Evolutionary conservation across 495 filamentous ascomycete genomes (phyloP), one percentile per base, ranked within the genome.

Genomic region (Astrocystis sublimbata): DNA sequence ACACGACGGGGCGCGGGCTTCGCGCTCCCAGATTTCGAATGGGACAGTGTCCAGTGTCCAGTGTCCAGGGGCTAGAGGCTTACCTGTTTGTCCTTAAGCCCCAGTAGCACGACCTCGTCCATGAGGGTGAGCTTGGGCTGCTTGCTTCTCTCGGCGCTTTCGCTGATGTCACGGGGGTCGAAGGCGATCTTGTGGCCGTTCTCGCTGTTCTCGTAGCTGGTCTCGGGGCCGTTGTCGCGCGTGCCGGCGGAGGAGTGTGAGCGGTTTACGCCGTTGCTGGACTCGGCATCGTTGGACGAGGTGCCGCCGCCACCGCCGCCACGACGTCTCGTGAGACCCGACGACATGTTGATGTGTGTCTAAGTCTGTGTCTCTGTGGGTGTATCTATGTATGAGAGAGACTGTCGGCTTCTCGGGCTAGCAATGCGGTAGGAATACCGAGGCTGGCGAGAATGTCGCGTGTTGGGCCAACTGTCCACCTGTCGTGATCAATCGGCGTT

Each of bases 131-230:
- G 76, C 81, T 98, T 98, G 28, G 94, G 94, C 80, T 98, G 93
- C 79, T 97, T 97, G 81, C 86, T 96, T 73, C 96, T 81, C 82
- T 98, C 94, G 71, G 89, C 89, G 75, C 88, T 97, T 84, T 98
- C 96, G 77, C 90, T 96, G 73, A 98, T 93, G 76, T 98, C 94
- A 74, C 92, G 84, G 50, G 94, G 94, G 76, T 98, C 94, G 75
- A 93, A 98, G 31, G 92, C 96, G 76, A 98, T 97, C 81, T 96
- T 97, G 78, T 98, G 96, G 60, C 94, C 94, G 81, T 97, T 97
- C 79, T 96, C 93, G 69, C 89, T 85, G 73, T 82, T 92, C 73
- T 92, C 91, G 81, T 96, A 98, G 50, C 89, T 92, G 21, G 93
- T 96, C 75, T 97, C 94, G 69, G 92, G 89, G 28, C 79, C 81